phyloP scores from a whole-genome alignment of 106 monocot genomes.

The Acanthochlamys bracteata region DNA sequence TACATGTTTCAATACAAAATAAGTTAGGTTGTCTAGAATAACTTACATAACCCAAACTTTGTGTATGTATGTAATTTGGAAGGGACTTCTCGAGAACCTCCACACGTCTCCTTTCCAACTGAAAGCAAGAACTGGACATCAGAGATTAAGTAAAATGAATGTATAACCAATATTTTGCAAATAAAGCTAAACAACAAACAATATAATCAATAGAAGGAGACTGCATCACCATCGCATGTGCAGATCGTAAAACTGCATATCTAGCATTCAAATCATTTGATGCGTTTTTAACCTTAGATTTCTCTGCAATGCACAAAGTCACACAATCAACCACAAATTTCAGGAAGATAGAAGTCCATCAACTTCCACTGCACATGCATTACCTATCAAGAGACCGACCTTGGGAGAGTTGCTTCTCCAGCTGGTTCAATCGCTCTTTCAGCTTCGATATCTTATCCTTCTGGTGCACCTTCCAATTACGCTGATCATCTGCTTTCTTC shows the following conservation, averaged over 20 bases:
- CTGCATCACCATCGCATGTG: slow-evolving; percentile 30
- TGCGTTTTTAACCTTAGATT: slow-evolving; percentile 24
- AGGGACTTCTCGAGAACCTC: slow-evolving; percentile 45
- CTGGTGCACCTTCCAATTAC: slow-evolving; percentile 40
- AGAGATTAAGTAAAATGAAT: background rate
- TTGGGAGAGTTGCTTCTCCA: slow-evolving; percentile 43
- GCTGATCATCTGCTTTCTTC: slow-evolving; percentile 50
- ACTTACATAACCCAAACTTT: slow-evolving; percentile 65
- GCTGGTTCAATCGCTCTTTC: slow-evolving; percentile 29
- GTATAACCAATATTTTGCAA: slow-evolving; percentile 3
- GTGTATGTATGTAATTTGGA: slow-evolving; percentile 48
- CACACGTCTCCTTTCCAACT: slow-evolving; percentile 50
- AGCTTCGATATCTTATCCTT: slow-evolving; percentile 39
- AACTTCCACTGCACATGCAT: background rate
- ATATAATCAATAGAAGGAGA: background rate
- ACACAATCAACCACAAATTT: background rate
- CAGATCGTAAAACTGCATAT: slow-evolving; percentile 25
- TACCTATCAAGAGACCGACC: slow-evolving; percentile 32
- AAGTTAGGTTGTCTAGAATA: background rate
- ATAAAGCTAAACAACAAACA: background rate
- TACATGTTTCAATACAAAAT: too few relatives aligned
- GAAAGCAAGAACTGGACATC: slow-evolving; percentile 7
- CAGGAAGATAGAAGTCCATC: background rate
- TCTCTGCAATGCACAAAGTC: slow-evolving; percentile 32
- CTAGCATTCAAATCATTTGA: slow-evolving; percentile 40